These are phyloP conservation scores for Lanzia echinophila DNA, from an alignment of 2,329 filamentous ascomycete species.

Conservation along the genomic window DNA sequence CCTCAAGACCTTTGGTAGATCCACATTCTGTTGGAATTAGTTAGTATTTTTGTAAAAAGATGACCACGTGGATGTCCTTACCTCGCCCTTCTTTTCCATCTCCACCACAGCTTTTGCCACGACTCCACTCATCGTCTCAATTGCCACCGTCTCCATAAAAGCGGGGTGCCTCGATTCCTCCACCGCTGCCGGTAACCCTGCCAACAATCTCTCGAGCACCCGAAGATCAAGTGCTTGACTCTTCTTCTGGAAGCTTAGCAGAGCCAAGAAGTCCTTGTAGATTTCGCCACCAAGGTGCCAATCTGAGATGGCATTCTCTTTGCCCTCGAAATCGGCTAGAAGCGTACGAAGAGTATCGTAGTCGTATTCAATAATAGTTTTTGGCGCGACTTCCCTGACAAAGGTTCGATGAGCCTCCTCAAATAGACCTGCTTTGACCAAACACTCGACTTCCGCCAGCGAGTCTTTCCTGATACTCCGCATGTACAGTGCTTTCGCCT, in stretches of 20 bases:
- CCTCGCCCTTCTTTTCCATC: slow-evolving; percentile 48
- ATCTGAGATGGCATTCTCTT: slow-evolving; percentile 54
- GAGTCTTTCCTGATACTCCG: slow-evolving; percentile 65
- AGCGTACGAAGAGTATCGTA: slow-evolving; percentile 63
- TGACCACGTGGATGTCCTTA: slow-evolving; percentile 32
- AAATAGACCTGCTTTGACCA: slow-evolving; percentile 70
- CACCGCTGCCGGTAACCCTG: slow-evolving; percentile 47
- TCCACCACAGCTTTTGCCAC: slow-evolving; percentile 61
- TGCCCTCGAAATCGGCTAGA: slow-evolving; percentile 63
- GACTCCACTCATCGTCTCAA: slow-evolving; percentile 73
- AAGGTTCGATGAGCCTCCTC: slow-evolving; percentile 81
- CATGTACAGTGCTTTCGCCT: slow-evolving; percentile 78
- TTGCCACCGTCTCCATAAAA: slow-evolving; percentile 60
- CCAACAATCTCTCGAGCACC: slow-evolving; percentile 50
- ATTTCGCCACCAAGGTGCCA: slow-evolving; percentile 79
- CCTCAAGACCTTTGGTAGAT: slow-evolving; percentile 44
- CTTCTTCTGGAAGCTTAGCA: slow-evolving; percentile 40
- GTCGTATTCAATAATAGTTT: slow-evolving; percentile 74
- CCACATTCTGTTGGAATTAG: slow-evolving; percentile 32
- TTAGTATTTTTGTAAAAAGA: neutral
- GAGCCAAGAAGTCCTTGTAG: slow-evolving; percentile 56
- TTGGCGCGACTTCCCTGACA: slow-evolving; percentile 71
- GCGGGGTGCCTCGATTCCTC: slow-evolving; percentile 28
- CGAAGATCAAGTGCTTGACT: slow-evolving; percentile 36
- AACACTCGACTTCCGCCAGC: slow-evolving; percentile 65